A percentile compares a stretch with the other conserved stretches of the same genome.
Evolutionary conservation across 768 basidiomycete genomes (phyloP).

Genomic region (Gyrodon lividus): DNA sequence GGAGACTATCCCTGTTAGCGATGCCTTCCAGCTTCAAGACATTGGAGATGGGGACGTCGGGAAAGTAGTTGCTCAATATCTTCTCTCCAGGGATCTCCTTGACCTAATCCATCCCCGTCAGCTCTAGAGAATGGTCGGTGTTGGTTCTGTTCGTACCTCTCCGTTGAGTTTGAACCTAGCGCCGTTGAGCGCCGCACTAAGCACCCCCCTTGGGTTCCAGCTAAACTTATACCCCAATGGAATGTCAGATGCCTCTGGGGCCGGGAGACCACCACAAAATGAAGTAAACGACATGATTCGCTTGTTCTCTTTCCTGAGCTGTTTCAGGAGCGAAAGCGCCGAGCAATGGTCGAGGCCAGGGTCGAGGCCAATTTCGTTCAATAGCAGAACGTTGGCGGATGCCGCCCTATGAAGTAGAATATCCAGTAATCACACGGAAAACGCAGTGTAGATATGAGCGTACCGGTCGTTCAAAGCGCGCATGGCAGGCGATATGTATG

Average conservation of each 20-base stretch:
- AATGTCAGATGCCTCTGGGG: slow-evolving; percentile 55
- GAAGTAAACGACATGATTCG: slow-evolving; percentile 73
- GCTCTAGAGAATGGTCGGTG: neutral
- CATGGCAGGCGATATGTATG: slow-evolving; percentile 86
- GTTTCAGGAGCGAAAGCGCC: slow-evolving; percentile 66
- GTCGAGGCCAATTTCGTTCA: slow-evolving; percentile 90
- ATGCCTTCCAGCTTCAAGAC: slow-evolving; percentile 76
- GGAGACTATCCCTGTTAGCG: slow-evolving; percentile 79
- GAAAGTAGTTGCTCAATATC: slow-evolving; percentile 59
- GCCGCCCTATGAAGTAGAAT: slow-evolving; percentile 46
- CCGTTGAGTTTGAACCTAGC: slow-evolving; percentile 63
- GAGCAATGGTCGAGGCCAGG: slow-evolving; percentile 90
- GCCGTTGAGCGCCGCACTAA: slow-evolving; percentile 73
- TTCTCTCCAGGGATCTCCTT: slow-evolving; percentile 49
- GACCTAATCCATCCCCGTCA: slow-evolving; percentile 32
- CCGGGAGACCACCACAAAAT: slow-evolving; percentile 92
- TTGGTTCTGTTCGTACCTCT: slow-evolving; percentile 40
- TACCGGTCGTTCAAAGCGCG: slow-evolving; percentile 58
- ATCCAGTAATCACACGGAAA: neutral
- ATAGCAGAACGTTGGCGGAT: slow-evolving; percentile 61
- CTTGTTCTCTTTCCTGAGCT: slow-evolving; percentile 50
- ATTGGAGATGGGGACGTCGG: slow-evolving; percentile 61
- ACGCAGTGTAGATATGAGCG: slow-evolving; percentile 16
- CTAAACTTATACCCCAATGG: slow-evolving; percentile 92
- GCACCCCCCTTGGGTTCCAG: slow-evolving; percentile 88